Percentiles rank a stretch among this genome's conserved stretches.
Evolutionary conservation across 2,329 filamentous ascomycete genomes (phyloP).

Genomic region (Sphaerulina vaccinii): DNA sequence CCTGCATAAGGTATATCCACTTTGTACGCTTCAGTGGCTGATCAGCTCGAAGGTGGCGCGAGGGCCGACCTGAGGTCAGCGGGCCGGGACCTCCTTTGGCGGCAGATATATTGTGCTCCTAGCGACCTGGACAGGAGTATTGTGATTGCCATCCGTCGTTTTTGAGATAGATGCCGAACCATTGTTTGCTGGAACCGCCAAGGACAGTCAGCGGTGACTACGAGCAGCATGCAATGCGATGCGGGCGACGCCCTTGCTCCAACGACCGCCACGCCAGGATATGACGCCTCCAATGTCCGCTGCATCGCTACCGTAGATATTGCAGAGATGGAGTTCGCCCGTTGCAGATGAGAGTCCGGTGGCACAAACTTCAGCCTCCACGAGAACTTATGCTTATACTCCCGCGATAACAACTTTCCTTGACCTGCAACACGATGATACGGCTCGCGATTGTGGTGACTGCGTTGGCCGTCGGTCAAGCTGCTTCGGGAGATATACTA

Average conservation of each 20-base stretch:
- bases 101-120: neutral
- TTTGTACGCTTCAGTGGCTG: neutral
- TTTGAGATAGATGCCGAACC: no score
- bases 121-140: no score
- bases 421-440: constrained; percentile 19
- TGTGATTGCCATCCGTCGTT: no score
- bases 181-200: no score
- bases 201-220: no score
- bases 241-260: no score
- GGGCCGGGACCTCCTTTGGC: neutral
- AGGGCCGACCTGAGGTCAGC: no score
- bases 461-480: constrained; percentile 1
- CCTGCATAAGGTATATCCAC: constrained; percentile 9
- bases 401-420: constrained; percentile 10
- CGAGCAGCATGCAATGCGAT: no score
- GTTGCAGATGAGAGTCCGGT: constrained; percentile 8
- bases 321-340: neutral
- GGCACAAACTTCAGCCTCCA: constrained; percentile 15
- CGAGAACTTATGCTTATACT: constrained; percentile 13
- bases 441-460: constrained; percentile 1
- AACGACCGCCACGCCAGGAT: no score
- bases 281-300: no score
- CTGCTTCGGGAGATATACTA: constrained; percentile 13
- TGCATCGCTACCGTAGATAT: constrained; percentile 1
- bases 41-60: neutral